Evolutionary conservation across 2,329 filamentous ascomycete species (phyloP), one percentile per base, ranked within the genome.

Genomic region (Talaromyces sp.): DNA sequence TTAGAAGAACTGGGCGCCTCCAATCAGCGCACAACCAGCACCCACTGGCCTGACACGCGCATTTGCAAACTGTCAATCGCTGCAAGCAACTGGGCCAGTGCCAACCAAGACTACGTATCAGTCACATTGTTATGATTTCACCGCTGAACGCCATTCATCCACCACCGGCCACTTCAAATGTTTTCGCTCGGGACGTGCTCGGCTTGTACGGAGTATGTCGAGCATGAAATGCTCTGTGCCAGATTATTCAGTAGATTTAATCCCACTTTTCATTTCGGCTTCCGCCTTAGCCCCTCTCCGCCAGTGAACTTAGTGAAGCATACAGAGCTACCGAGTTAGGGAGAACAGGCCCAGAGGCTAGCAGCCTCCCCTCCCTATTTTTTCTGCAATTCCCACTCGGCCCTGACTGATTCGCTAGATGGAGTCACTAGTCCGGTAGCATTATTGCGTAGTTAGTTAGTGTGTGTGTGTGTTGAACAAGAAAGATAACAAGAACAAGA

Each of bases 201-300:
- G 23, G 23, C 23, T 23, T 23, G 23, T 23, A 23, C 23, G 23
- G 23, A 23, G 23, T 23, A 23, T 23, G 23, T 23, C 23, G 23
- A 23, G 23, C 23, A 23, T 23, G 23, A 23, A 23, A 23, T 23
- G 23, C 23, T 23, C 23, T 23, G 23, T 23, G 23, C 23, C 23
- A 23, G 23, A 23, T 23, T 23, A 23, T 23, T 23, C 23, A 23
- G 23, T 23, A 23, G 23, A 23, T 23, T 23, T 16, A 16, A 31
- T 53, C n/a, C 50, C 50, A 53, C 50, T 53, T 53, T 53, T 53
- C 50, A 53, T 53, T 53, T 53, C 50, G 27, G 50, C 50, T 53
- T 53, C 50, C 50, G 50, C 50, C 10, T 10, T 31, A 27, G 50
- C 50, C 27, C 28, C 50, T 53, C 44, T 12, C n/a, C n/a, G 18